Conservation (phyloP, 1,139 yeast species). For the Diutina rugosa region DNA sequence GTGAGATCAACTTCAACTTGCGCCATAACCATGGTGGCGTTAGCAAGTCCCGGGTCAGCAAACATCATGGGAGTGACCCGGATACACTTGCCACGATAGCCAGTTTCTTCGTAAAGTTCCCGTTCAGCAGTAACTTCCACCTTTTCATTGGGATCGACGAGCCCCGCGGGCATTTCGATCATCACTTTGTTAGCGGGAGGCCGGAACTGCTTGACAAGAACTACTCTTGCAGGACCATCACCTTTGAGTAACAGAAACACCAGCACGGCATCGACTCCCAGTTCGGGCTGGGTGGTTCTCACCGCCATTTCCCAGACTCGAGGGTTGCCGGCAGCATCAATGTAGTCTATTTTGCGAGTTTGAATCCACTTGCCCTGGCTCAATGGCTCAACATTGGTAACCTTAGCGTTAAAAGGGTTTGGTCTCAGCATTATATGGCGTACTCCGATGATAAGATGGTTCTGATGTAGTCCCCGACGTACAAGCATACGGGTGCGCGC, state of each 20-base stretch:
- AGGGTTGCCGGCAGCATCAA: constrained; percentile 50
- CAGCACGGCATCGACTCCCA: constrained; percentile 79
- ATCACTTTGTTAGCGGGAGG: constrained; percentile 86
- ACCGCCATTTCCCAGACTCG: constrained; percentile 89
- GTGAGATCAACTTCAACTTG: constrained; percentile 65
- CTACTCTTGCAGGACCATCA: constrained; percentile 9
- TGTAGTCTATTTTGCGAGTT: constrained; percentile 48
- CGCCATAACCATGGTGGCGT: constrained; percentile 75
- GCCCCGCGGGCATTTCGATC: constrained; percentile 91
- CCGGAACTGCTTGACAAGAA: constrained; percentile 78
- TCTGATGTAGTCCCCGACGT: background rate
- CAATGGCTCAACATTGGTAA: constrained; percentile 17
- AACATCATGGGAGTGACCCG: constrained; percentile 30
- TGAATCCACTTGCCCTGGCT: constrained; percentile 33
- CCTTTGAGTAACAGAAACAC: constrained; percentile 58
- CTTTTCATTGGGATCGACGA: constrained; percentile 74
- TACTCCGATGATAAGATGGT: background rate
- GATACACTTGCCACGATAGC: constrained; percentile 56
- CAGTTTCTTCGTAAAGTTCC: constrained; percentile 86
- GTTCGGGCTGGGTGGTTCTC: constrained; percentile 60
- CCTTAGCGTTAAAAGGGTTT: constrained; percentile 20
- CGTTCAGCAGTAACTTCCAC: constrained; percentile 73
- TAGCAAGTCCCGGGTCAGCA: constrained; percentile 91
- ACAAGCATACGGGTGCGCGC: background rate
- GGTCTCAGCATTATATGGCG: background rate